Base-by-base conservation (phyloP, 2,329 filamentous ascomycete species). In the Exophiala bonariae region DNA sequence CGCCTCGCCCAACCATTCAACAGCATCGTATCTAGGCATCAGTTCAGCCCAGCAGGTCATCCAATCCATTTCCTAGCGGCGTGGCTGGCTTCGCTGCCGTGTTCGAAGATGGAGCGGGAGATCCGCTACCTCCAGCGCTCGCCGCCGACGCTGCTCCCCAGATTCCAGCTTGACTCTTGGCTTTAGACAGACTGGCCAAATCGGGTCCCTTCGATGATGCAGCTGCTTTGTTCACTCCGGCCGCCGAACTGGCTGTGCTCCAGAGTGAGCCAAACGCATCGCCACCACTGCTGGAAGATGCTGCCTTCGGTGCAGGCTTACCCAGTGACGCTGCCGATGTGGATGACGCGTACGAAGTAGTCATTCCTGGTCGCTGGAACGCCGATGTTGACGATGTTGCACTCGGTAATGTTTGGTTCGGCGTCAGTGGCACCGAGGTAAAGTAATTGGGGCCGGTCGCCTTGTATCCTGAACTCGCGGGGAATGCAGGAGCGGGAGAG, bases 101-200 rank as follows among this genome's bases (percentile, higher is more conserved):
- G 22, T 54, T 55, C 32, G 38, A 33, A 18, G 34, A 49, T 39
- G 61, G 76, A 70, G 45, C 76, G 59, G 38, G 75, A 64, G 37
- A 73, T 68, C 56, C 72, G 13, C 44, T 34, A 14, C 40, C 75
- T 73, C 57, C 75, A 70, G 62, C 77, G 67, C 61, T 69, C 71
- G 16, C 54, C 57, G 73, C 50, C 38, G 82, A 76, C 13, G 86
- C 78, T 1, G 87, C 80, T 14, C 92, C 93, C 90, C 95, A 99
- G 55, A 99, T 89, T 6, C 91, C 90, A 13, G 91, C 90, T 60
- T 85, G 90, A 49, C 90, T 93, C 78, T 97, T 96, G 71, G 96
- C 90, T 76, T 96, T 96, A n/a, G 91, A 92, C 68, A 99, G 82
- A 66, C 95, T 91, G 22, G 90, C 91, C 71, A 99, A 80, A 45